phyloP scores from a whole-genome alignment of 495 filamentous ascomycete species.

The Cercophora sp. region DNA sequence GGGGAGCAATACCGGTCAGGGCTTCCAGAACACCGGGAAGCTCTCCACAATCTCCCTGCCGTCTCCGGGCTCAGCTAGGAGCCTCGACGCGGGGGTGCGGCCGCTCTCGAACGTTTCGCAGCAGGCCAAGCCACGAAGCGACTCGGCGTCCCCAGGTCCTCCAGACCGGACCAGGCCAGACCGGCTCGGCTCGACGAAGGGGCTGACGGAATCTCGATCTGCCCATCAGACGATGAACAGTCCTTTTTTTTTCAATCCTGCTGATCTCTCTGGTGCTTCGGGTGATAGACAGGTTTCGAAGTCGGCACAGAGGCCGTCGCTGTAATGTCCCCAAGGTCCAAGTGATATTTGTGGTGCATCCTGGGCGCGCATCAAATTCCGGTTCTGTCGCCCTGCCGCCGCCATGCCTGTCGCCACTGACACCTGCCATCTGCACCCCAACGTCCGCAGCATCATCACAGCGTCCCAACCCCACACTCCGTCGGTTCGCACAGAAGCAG shows the following conservation, averaged over 20 bases:
- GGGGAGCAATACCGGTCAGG: not conserved
- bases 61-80: not conserved
- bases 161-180: not conserved
- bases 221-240: not conserved
- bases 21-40: not conserved
- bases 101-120: not conserved
- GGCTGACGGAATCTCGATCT: too few relatives aligned
- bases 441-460: not conserved
- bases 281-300: not conserved
- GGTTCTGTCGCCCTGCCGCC: not conserved
- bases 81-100: not conserved
- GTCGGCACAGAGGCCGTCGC: not conserved
- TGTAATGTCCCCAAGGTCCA: not conserved
- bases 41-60: not conserved
- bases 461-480: not conserved
- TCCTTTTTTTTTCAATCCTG: too few relatives aligned
- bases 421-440: conserved; percentile 1
- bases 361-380: not conserved
- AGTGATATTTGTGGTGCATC: not conserved
- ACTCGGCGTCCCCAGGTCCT: not conserved
- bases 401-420: not conserved
- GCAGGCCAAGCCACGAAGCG: not conserved
- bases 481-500: not conserved
- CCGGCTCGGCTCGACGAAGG: not conserved
- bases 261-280: too few relatives aligned